Conservation (phyloP, 768 basidiomycete species). For the Rhodosporidiobolus odoratus region DNA sequence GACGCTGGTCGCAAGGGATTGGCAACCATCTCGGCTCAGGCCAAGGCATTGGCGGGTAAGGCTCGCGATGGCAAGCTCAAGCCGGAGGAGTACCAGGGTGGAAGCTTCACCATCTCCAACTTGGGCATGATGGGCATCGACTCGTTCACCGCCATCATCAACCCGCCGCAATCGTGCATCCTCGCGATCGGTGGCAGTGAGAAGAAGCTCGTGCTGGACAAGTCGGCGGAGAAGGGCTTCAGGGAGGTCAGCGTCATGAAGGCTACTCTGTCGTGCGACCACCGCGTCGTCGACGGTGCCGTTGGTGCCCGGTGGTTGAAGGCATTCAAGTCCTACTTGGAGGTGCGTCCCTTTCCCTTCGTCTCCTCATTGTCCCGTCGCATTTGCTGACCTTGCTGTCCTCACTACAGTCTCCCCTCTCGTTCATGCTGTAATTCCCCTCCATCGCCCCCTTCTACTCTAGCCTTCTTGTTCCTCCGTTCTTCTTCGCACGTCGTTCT, state of each 20-base stretch:
- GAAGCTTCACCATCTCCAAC: slow-evolving; percentile 98
- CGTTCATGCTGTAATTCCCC: slow-evolving; percentile 37
- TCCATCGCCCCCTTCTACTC: neutral
- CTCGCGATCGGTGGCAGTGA: slow-evolving; percentile 86
- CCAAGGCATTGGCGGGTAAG: slow-evolving; percentile 87
- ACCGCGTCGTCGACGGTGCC: slow-evolving; percentile 93
- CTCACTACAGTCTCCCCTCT: slow-evolving; percentile 33
- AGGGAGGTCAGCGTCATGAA: slow-evolving; percentile 90
- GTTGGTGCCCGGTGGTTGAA: slow-evolving; percentile 76
- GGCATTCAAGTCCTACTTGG: slow-evolving; percentile 41
- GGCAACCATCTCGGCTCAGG: slow-evolving; percentile 82
- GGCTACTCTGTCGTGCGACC: slow-evolving; percentile 89
- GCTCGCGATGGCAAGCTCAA: slow-evolving; percentile 93
- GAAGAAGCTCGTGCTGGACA: slow-evolving; percentile 77
- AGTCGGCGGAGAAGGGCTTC: slow-evolving; percentile 88
- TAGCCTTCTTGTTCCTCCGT: neutral
- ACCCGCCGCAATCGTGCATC: slow-evolving; percentile 95
- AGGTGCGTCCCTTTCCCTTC: slow-evolving; percentile 15
- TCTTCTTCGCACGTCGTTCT: neutral
- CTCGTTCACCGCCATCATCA: slow-evolving; percentile 97
- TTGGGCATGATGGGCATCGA: slow-evolving; percentile 91
- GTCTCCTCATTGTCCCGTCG: too few relatives aligned
- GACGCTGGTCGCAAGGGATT: slow-evolving; percentile 89
- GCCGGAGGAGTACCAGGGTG: slow-evolving; percentile 96
- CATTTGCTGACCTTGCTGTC: slow-evolving; percentile 2